phyloP scores from a whole-genome alignment of 805 yeast species.

The Yamadazyma endophytica region DNA sequence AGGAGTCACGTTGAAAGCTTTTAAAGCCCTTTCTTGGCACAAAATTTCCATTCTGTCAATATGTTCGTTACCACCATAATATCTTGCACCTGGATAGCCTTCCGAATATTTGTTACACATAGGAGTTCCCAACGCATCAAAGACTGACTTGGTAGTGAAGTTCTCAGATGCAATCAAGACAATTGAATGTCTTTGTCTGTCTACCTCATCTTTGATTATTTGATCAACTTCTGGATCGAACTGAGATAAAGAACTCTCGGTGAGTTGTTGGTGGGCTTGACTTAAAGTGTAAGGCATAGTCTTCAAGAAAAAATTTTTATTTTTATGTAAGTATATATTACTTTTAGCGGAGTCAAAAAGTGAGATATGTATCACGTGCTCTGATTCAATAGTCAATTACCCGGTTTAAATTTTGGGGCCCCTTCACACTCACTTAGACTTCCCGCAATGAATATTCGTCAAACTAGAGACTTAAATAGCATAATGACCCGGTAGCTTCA shows the following conservation, averaged over 20 bases:
- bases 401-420: no score
- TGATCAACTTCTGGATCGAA: constrained; percentile 83
- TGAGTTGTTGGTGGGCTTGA: constrained; percentile 45
- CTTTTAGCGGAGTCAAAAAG: no score
- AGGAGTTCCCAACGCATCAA: constrained; percentile 91
- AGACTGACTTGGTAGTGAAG: constrained; percentile 91
- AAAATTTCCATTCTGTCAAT: constrained; percentile 87
- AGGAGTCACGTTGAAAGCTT: constrained; percentile 72
- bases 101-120: constrained; percentile 98
- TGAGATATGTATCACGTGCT: no score
- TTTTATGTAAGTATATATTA: no score
- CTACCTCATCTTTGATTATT: constrained; percentile 71
- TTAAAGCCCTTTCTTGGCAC: constrained; percentile 88
- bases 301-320: no score
- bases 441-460: no score
- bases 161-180: constrained; percentile 94
- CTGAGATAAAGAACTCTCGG: constrained; percentile 60
- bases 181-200: constrained; percentile 87
- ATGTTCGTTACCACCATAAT: constrained; percentile 96
- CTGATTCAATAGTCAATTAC: no score
- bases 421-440: no score
- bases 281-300: constrained; percentile 45
- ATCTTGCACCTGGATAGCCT: constrained; percentile 97
- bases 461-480: no score
- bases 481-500: no score